Evolutionary conservation across 1,139 yeast genomes (phyloP).

Genomic region (Pichia sp.): DNA sequence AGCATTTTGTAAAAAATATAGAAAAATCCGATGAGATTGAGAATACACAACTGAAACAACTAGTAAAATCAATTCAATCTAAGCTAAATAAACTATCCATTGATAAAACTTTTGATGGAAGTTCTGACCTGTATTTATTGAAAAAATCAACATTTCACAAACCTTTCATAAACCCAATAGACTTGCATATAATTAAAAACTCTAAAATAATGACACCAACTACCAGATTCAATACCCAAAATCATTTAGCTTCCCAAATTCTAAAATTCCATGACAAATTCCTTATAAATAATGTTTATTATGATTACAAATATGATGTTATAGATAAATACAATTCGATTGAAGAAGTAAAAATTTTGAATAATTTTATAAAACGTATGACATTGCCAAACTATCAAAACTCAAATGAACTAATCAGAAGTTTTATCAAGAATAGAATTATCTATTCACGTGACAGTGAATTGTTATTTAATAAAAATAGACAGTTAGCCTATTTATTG

Average conservation of each 20-base stretch:
- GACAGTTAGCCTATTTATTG: background rate
- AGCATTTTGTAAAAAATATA: background rate
- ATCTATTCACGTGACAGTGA: background rate
- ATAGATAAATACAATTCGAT: constrained; percentile 3
- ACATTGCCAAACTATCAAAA: constrained; percentile 6
- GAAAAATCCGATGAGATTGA: background rate
- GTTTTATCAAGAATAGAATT: constrained; percentile 6
- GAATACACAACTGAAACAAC: background rate
- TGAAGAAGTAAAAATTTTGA: background rate
- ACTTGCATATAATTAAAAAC: constrained; percentile 1
- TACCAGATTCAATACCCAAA: background rate
- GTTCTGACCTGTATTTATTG: background rate
- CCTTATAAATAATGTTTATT: background rate
- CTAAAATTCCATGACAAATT: background rate
- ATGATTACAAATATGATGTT: constrained; percentile 4
- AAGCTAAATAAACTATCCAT: background rate
- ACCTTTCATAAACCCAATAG: constrained; percentile 2
- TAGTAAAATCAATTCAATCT: background rate
- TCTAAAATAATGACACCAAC: background rate
- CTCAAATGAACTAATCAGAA: constrained; percentile 5
- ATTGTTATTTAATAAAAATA: background rate
- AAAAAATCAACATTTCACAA: background rate
- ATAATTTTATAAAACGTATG: constrained; percentile 1
- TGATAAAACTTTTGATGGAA: background rate
- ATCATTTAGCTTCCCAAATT: background rate